Evolutionary conservation across 257 asterid species (phyloP), one percentile per base, ranked within the genome.

Genomic region (Forsythia suspensa): DNA sequence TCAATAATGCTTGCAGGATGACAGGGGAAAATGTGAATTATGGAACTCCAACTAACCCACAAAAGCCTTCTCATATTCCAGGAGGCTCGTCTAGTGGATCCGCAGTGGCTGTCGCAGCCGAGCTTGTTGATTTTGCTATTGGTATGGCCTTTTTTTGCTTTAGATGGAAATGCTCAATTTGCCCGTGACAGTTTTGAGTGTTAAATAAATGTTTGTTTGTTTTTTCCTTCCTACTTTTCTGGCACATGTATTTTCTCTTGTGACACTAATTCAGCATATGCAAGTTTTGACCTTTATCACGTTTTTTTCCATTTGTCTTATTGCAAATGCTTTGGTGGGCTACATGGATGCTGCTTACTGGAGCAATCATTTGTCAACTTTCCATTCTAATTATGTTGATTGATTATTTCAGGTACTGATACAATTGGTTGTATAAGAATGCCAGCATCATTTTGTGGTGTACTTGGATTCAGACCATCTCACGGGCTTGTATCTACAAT

Each of bases 21-120:
- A 84, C 96, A 65, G 98, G 99, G 80, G 91, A 85, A 82, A 94
- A 94, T 86, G 88, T 76, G 76, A 82, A 78, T 66, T 89, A 85
- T 63, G 97, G 97, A 80, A 91, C 96, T 72, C 99, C 98, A 34
- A 90, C 84, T 70, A 96, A 96, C 86, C 98, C 98, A 36, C 81
- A 84, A 65, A 83, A 82, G 78, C 95, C 94, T 70, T 85, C 97
- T 76, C 90, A 84, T 88, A 82, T 87, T 76, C 97, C 98, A 8
- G 97, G 99, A 46, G 98, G 99, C 70, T 91, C 98, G 16, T 87
- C 92, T 78, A 91, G 98, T 88, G 98, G 99, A 80, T 89, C 99
- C 43, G 96, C 97, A 39, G 98, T 91, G 70, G 96, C 96, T 71
- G 97, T 94, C 84, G 96, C 97, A 16, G 93, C 95, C 42, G 85